These are phyloP conservation scores for Apodospora peruviana DNA, from an alignment of 495 filamentous ascomycete species.

Conservation along the genomic window DNA sequence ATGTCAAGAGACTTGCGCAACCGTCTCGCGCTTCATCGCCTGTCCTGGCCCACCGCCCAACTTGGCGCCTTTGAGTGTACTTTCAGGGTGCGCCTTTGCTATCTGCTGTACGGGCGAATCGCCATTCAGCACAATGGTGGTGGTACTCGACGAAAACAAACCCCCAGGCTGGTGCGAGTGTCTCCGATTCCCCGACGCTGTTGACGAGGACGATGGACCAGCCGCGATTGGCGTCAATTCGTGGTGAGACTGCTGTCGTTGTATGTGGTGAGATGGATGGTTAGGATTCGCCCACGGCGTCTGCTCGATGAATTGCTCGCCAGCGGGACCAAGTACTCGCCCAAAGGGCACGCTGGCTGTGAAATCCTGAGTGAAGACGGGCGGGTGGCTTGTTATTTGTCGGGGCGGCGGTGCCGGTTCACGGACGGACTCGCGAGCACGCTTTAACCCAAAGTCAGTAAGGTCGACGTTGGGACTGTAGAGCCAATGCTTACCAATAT, in stretches of 20 bases:
- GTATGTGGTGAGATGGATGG: constrained; percentile 62
- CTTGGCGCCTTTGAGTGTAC: constrained; percentile 15
- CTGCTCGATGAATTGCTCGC: constrained; percentile 76
- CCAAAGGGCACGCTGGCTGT: constrained; percentile 32
- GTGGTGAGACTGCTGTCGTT: constrained; percentile 32
- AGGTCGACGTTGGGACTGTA: background rate
- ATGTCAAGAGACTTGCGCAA: constrained; percentile 20
- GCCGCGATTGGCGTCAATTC: constrained; percentile 16
- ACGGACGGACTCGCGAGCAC: constrained; percentile 27
- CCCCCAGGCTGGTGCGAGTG: constrained; percentile 27
- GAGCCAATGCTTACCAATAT: constrained; percentile 77
- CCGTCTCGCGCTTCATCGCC: constrained; percentile 18
- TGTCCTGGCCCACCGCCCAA: constrained; percentile 13
- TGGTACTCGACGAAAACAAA: constrained; percentile 19
- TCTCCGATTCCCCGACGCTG: constrained; percentile 22
- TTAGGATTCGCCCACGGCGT: constrained; percentile 87
- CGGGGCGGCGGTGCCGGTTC: constrained; percentile 1
- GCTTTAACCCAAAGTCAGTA: constrained; percentile 17
- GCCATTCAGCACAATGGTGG: constrained; percentile 15
- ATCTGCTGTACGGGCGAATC: constrained; percentile 18
- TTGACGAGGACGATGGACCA: background rate
- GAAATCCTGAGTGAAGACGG: constrained; percentile 19
- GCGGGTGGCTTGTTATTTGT: constrained; percentile 6
- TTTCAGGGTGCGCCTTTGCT: constrained; percentile 16
- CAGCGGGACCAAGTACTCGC: constrained; percentile 53